phyloP scores from a whole-genome alignment of 306 rosid genomes.

The Dryas drummondii region DNA sequence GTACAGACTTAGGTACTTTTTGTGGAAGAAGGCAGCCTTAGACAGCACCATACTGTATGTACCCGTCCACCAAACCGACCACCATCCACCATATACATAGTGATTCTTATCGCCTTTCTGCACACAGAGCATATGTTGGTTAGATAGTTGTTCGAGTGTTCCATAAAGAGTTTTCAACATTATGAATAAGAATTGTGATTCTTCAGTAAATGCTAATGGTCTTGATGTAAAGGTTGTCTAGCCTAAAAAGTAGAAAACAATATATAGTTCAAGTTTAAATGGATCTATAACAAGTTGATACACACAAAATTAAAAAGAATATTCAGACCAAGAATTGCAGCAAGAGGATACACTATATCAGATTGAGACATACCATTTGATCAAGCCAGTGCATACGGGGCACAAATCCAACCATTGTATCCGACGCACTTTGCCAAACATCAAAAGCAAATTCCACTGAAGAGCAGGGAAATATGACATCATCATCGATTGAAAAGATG shows the following conservation, averaged over 20 bases:
- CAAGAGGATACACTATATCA: neutral
- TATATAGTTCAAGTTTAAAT: too few relatives aligned
- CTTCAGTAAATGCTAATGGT: conserved; percentile 6
- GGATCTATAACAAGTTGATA: neutral
- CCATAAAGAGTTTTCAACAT: neutral
- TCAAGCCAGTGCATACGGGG: conserved; percentile 89
- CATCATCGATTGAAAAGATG: conserved; percentile 86
- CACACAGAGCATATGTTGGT: conserved; percentile 22
- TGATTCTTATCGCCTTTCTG: conserved; percentile 50
- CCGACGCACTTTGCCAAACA: conserved; percentile 93
- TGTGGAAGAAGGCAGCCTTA: conserved; percentile 97
- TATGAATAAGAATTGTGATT: neutral
- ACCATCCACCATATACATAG: conserved; percentile 88
- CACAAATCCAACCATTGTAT: conserved; percentile 96
- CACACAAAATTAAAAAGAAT: too few relatives aligned
- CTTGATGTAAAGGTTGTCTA: neutral
- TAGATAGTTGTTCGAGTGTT: neutral
- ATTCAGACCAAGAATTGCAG: neutral
- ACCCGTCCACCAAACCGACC: conserved; percentile 99
- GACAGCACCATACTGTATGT: conserved; percentile 95
- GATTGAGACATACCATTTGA: conserved; percentile 49
- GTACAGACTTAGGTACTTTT: conserved; percentile 72
- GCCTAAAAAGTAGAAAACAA: neutral
- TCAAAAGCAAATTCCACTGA: conserved; percentile 83
- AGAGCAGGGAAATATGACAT: conserved; percentile 87